A percentile compares a stretch with the other conserved stretches of the same genome.
Conservation (phyloP, 2,329 filamentous ascomycete species). For the Epichloe typhina region DNA sequence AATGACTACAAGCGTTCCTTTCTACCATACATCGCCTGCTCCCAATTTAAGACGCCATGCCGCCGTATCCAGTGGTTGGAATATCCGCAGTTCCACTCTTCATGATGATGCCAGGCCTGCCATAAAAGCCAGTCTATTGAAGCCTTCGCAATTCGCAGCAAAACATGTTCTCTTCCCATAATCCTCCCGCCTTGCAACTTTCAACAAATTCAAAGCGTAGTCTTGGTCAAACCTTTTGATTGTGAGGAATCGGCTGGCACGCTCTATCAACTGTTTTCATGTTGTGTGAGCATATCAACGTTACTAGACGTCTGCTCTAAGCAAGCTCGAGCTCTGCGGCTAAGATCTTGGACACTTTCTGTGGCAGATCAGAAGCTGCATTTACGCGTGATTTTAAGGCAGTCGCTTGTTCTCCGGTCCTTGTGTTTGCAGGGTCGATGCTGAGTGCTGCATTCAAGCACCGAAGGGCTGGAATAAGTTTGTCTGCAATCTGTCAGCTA, state of each 20-base stretch:
- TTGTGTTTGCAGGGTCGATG: constrained; percentile 56
- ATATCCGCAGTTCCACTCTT: not conserved
- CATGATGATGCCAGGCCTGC: not conserved
- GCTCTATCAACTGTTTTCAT: not conserved
- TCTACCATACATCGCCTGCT: not conserved
- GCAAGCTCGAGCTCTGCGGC: constrained; percentile 49
- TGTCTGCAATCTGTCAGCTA: constrained; percentile 40
- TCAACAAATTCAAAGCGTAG: not conserved
- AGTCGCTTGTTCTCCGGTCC: constrained; percentile 61
- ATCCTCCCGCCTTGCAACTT: not conserved
- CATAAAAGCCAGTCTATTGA: not conserved
- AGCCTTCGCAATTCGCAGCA: not conserved
- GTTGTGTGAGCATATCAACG: not conserved
- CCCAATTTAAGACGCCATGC: not conserved
- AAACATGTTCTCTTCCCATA: not conserved
- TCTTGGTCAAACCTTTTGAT: not conserved
- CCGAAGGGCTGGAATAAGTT: constrained; percentile 75
- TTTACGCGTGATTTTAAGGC: constrained; percentile 54
- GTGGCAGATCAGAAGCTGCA: constrained; percentile 41
- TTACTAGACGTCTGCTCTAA: not conserved
- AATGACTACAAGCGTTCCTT: not conserved
- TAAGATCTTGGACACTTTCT: constrained; percentile 56
- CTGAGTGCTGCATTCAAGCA: constrained; percentile 63
- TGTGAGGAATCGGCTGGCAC: not conserved
- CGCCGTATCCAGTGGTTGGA: not conserved